Evolutionary conservation across 2,329 filamentous ascomycete species (phyloP), one percentile per base, ranked within the genome.

Genomic region (Epichloe amarillans): DNA sequence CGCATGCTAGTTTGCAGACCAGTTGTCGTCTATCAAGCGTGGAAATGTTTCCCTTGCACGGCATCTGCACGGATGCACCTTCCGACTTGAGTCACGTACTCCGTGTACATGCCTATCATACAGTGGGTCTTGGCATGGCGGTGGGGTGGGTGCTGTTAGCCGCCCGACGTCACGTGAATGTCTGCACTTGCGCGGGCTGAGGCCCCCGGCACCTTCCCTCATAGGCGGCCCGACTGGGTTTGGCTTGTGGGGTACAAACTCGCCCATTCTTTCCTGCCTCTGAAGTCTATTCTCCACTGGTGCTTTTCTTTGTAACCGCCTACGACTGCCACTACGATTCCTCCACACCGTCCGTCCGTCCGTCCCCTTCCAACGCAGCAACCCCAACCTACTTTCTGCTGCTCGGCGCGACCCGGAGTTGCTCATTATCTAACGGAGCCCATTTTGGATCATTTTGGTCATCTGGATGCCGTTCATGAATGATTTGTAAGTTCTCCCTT

Each of bases 401-500:
- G 15, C 52, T 50, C 43, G 44, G 42, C 50, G 46, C 52, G 37
- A 47, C 47, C 46, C 30, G 46, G 26, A 38, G 42, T 26, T 37
- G 17, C 19, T 46, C 4, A 35, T 26, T 37, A 12, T 37, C 30
- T 46, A 7, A 26, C 14, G 40, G 33, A 56, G 53, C 55, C 52
- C 26, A 50, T 52, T 58, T 54, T 56, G 57, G 49, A 61, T 61
- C 57, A 54, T 52, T 48, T 52, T 53, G 60, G 62, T 62, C 67
- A 64, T 64, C 64, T 69, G 64, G 61, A 58, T 60, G 63, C 62
- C 62, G 61, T 69, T 64, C 60, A 64, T 72, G 70, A 64, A 74
- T 75, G 71, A 72, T 67, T 72, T 69, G 73, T 76, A 68, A 72
- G 73, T 76, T 54, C 52, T 57, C 55, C 46, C 46, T 53, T 49